phyloP scores from a whole-genome alignment of 441 rosid genomes.

The Francoa sonchifolia region DNA sequence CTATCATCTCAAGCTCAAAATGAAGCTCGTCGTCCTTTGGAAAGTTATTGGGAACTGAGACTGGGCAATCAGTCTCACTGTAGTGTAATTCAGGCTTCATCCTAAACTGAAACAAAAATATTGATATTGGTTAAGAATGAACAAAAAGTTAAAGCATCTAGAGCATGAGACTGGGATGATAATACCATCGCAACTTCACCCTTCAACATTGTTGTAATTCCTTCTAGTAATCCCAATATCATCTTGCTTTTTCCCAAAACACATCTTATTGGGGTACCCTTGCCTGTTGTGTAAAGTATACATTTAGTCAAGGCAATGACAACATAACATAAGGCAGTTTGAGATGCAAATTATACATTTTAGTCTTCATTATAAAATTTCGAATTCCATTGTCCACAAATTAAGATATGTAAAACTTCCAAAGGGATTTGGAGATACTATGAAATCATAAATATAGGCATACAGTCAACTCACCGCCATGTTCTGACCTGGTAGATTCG shows the following conservation, averaged over 20 bases:
- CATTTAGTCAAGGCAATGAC: constrained; percentile 9
- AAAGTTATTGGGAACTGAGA: constrained; percentile 52
- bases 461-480: constrained; percentile 50
- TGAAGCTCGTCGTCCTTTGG: constrained; percentile 92
- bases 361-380: neutral
- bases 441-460: neutral
- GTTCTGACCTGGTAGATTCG: constrained; percentile 58
- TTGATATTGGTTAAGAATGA: neutral
- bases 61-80: constrained; percentile 78
- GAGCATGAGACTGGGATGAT: constrained; percentile 4
- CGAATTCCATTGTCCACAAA: neutral
- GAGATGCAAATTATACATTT: constrained; percentile 3
- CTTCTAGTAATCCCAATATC: constrained; percentile 77
- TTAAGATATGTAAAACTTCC: neutral
- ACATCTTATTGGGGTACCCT: constrained; percentile 58
- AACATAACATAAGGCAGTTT: neutral
- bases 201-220: constrained; percentile 86
- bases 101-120: constrained; percentile 53
- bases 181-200: constrained; percentile 93
- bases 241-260: constrained; percentile 88
- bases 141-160: neutral
- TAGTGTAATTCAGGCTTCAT: constrained; percentile 91
- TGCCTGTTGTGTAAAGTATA: constrained; percentile 39
- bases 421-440: too few relatives aligned
- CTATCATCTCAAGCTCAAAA: constrained; percentile 85